Base-by-base conservation (phyloP, 345 rosid genomes). In the Geranium rotundifolium region DNA sequence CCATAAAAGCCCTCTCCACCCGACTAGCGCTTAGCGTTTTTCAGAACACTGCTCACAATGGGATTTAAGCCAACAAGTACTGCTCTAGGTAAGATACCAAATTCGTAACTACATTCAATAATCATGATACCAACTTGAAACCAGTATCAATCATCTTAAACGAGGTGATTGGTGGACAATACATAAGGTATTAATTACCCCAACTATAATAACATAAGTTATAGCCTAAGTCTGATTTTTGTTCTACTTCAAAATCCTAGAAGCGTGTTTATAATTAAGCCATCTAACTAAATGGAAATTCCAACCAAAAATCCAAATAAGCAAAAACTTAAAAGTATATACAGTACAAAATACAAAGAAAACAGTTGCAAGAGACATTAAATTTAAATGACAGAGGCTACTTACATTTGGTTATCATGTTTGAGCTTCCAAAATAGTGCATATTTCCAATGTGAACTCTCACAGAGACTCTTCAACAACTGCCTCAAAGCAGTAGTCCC, bases 401-500 rank as follows among this genome's bases (percentile, higher is more conserved):
- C 90, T 80, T 76, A 85, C 90, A 55, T 69, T 50, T 77, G 84
- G 69, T 23, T 70, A 23, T 66, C 74, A 30, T 68, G 82, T 68
- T 73, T 61, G 9, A 79, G 73, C 80, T 81, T 79, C 90, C 90
- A 85, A 59, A 82, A 70, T 56, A 82, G 81, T 7, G 82, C 85
- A 68, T 85, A 85, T 17, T 76, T 72, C 90, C 90, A 85, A 54
- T 30, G 58, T 17, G 82, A 77, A 72, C 66, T 59, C 60, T 19
- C 41, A 75, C 90, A 82, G 54, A 78, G 66, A 31, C 77, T 72
- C 68, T 62, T 67, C 69, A 85, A 75, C 61, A 83, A 71, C 72
- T 77, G 79, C 63, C 81, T 77, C 66, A 79, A 55, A 62, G 75
- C 74, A 70, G 76, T 58, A 56, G 74, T 68, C 65, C 75, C 88